Evolutionary conservation across 129 eudicot genomes (phyloP).

Genomic region (Chrysanthemum seticuspe): DNA sequence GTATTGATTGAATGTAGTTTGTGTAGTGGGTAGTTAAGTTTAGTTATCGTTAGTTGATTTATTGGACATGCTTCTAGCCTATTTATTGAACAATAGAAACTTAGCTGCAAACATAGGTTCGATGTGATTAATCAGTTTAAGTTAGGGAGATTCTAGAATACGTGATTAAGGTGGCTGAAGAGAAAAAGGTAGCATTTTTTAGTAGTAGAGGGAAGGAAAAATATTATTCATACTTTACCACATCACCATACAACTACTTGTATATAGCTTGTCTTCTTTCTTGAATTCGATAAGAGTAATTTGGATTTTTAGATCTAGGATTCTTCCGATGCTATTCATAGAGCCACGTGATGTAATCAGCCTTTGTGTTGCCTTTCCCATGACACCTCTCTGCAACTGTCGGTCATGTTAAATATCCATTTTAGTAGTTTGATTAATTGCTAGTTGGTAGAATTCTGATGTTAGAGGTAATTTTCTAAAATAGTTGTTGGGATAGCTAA

Average conservation of each 20-base stretch:
- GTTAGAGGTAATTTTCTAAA: not conserved
- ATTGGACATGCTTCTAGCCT: constrained; percentile 10
- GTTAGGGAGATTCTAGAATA: constrained; percentile 7
- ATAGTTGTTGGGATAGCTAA: too few relatives aligned
- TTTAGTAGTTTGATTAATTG: not conserved
- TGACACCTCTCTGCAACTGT: not conserved
- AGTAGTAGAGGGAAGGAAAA: not conserved
- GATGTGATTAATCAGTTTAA: not conserved
- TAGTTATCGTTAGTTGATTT: not conserved
- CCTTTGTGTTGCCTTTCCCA: not conserved
- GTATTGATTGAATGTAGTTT: not conserved
- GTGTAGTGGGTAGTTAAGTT: constrained; percentile 7
- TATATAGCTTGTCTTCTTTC: constrained; percentile 1
- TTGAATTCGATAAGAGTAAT: not conserved
- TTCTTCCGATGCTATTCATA: not conserved
- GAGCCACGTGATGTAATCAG: not conserved
- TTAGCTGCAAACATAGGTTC: not conserved
- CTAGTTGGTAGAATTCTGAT: not conserved
- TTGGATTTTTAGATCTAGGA: too few relatives aligned
- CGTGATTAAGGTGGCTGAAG: constrained; percentile 9
- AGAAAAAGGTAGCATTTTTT: not conserved
- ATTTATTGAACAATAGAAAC: constrained; percentile 1
- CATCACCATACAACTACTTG: not conserved
- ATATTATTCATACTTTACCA: not conserved
- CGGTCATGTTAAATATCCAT: not conserved